phyloP scores from a whole-genome alignment of 208 protist species.

The Naegleria fowleri region DNA sequence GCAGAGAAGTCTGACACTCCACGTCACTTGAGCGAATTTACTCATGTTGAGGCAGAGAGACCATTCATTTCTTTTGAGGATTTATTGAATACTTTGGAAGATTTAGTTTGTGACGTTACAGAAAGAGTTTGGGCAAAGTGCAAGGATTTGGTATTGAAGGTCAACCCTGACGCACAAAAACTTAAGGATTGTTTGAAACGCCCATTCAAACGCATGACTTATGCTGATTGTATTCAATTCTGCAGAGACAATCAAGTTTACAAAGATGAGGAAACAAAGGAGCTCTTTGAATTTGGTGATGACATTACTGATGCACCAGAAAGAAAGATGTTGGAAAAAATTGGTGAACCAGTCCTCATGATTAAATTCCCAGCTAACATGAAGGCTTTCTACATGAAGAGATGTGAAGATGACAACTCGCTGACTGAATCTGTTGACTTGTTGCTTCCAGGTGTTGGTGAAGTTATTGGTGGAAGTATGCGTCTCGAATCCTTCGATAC shows the following conservation, averaged over 20 bases:
- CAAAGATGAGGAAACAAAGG: slow-evolving; percentile 59
- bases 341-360: slow-evolving; percentile 93
- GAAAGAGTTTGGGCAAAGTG: slow-evolving; percentile 62
- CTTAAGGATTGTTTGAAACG: slow-evolving; percentile 56
- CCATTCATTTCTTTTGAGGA: slow-evolving; percentile 93
- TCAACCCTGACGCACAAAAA: slow-evolving; percentile 63
- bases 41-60: slow-evolving; percentile 95
- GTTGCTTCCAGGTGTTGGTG: slow-evolving; percentile 94
- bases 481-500: slow-evolving; percentile 86
- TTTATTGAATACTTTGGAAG: slow-evolving; percentile 84
- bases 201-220: slow-evolving; percentile 90
- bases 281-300: slow-evolving; percentile 83
- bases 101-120: slow-evolving; percentile 80
- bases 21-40: slow-evolving; percentile 96
- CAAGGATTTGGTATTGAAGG: slow-evolving; percentile 58
- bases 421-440: slow-evolving; percentile 90
- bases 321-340: slow-evolving; percentile 90
- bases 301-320: slow-evolving; percentile 97
- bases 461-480: slow-evolving; percentile 98
- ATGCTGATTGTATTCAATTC: slow-evolving; percentile 92
- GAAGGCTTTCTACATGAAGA: slow-evolving; percentile 99
- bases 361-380: slow-evolving; percentile 91
- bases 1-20: slow-evolving; percentile 95
- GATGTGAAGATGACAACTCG: slow-evolving; percentile 59
- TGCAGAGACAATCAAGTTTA: slow-evolving; percentile 86